Conservation (phyloP, 495 filamentous ascomycete genomes). For the Hyphodiscus hymeniophilus region DNA sequence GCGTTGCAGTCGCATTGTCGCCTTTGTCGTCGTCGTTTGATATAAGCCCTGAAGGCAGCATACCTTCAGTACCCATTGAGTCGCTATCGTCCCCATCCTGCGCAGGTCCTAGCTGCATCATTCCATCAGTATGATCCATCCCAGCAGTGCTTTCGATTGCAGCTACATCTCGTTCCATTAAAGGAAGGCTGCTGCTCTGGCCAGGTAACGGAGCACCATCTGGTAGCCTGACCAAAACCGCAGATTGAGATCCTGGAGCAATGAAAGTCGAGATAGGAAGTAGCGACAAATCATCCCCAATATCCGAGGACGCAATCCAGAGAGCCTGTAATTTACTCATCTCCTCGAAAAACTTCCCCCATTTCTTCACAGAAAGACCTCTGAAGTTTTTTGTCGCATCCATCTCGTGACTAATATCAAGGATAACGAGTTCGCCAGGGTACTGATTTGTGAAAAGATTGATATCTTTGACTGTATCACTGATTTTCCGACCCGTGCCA, state of each 20-base stretch:
- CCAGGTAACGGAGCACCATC: not conserved
- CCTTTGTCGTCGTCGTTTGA: not conserved
- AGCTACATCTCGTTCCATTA: no score
- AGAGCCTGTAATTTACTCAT: conserved; percentile 10
- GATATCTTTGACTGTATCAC: conserved; percentile 24
- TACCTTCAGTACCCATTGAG: not conserved
- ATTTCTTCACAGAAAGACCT: not conserved
- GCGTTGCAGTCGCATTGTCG: not conserved
- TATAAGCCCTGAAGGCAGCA: not conserved
- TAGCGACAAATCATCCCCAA: conserved; percentile 6
- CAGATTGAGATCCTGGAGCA: conserved; percentile 16
- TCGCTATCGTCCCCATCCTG: not conserved
- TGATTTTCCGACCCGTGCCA: conserved; percentile 23
- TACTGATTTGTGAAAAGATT: conserved; percentile 26
- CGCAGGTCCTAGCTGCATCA: not conserved
- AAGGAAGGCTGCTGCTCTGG: not conserved
- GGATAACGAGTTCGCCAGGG: conserved; percentile 28
- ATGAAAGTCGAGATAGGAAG: conserved; percentile 16
- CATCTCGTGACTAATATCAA: conserved; percentile 23
- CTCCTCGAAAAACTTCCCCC: conserved; percentile 3
- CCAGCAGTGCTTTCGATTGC: no score
- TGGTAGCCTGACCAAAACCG: conserved; percentile 14
- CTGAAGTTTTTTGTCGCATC: not conserved
- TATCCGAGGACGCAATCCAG: conserved; percentile 3
- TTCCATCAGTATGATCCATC: no score